Evolutionary conservation across 805 yeast species (phyloP), one percentile per base, ranked within the genome.

Genomic region (Hanseniaspora valbyensis): DNA sequence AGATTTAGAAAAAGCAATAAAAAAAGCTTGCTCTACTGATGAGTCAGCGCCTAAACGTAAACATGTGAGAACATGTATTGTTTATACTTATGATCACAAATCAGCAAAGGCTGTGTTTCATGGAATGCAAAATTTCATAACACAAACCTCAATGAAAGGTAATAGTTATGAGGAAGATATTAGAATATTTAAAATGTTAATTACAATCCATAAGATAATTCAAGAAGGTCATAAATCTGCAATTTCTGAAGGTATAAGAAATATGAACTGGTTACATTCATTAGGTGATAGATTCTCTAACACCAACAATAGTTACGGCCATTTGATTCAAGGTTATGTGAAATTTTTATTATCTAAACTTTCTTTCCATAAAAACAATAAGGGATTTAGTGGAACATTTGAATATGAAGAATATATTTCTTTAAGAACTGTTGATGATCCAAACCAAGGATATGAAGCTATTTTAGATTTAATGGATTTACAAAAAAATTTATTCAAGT

Each of bases 221-320:
- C 97, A 92, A 64, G 98, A 90, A 66, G 98, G 98, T n/a, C 97
- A 90, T 63, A 87, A 87, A 13, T 75, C 85, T 25, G 80, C 86
- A 5, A 68, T 90, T 58, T 72, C 76, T 46, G 96, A 87, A 59
- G 96, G 87, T 1, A 83, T 78, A 59, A 72, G 78, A 54, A 86
- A 88, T 62, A 69, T 79, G 45, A 83, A 79, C 48, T 90, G 94
- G 81, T 71, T 90, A 43, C 76, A 80, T 50, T 76, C 88, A 16
- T 70, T 92, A 52, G 67, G 68, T n/a, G 71, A 67, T 28, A 70
- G 73, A 1, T 55, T 58, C 36, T 18, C 38, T 12, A 32, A 26
- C 21, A 5, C 37, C 12, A 16, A 28, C 8, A 54, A 51, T 21
- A 68, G 78, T 21, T 88, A 85, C 59, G 82, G 87, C 1, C 70